phyloP scores from a whole-genome alignment of 805 yeast genomes.

The Lachancea kluyveri region DNA sequence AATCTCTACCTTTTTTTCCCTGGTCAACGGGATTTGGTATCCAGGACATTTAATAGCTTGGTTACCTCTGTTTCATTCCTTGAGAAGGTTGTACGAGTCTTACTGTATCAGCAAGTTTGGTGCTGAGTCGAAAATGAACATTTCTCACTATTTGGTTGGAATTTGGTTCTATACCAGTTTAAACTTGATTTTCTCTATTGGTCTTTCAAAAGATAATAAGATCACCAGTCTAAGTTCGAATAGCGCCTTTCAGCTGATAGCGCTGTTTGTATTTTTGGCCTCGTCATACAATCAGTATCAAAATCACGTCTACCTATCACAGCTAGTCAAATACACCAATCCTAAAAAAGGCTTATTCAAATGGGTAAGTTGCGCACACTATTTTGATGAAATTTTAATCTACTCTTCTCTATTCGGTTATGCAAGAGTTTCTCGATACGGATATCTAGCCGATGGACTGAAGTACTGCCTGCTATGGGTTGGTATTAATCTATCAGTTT shows the following conservation, averaged over 20 bases:
- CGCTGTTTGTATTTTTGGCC: conserved; percentile 15
- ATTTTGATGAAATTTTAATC: conserved; percentile 56
- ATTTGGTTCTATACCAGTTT: conserved; percentile 49
- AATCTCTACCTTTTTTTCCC: conserved; percentile 32
- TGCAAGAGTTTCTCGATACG: conserved; percentile 11
- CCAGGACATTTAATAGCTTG: conserved; percentile 17
- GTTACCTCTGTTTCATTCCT: conserved; percentile 42
- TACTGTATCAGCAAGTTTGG: conserved; percentile 42
- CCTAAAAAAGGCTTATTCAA: conserved; percentile 49
- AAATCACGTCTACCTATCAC: conserved; percentile 45
- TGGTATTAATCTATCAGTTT: conserved; percentile 42
- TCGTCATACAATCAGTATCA: conserved; percentile 28
- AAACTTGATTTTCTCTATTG: conserved; percentile 30
- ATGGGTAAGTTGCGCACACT: conserved; percentile 59
- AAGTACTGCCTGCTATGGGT: conserved; percentile 27
- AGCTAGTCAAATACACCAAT: conserved; percentile 46
- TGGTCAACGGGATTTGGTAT: conserved; percentile 16
- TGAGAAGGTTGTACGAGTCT: conserved; percentile 53
- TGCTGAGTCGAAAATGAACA: conserved; percentile 47
- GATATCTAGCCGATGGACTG: too few species aligned
- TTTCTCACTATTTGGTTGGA: conserved; percentile 64
- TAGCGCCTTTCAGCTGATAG: not conserved
- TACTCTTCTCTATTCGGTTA: conserved; percentile 34
- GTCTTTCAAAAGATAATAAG: too few species aligned
- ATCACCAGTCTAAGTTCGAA: too few species aligned